Base-by-base conservation (phyloP, 176 grass and related monocot genomes). In the Bothriochloa decipiens region DNA sequence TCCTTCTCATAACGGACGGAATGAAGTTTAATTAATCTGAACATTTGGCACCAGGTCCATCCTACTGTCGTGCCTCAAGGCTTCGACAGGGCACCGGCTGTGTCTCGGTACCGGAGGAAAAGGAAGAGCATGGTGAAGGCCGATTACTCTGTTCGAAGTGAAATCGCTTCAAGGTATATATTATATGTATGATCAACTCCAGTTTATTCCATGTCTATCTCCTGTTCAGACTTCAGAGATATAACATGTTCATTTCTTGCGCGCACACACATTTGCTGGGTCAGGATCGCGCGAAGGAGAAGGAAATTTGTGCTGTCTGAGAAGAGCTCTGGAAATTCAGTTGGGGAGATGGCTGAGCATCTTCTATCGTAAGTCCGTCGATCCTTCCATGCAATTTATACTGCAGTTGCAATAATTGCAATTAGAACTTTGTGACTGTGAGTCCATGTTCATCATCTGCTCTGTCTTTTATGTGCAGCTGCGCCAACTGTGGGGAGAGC, bases 221-320 rank as follows among this genome's bases (percentile, higher is more conserved):
- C 6, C 52, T 37, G 20, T 10, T 83, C 11, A 58, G 29, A 40
- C 7, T 7, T 40, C 7, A 46, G 26, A 50, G 26, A 50, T 50
- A 50, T 50, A 50, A 50, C 3, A 4, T 69, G 66, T 46, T 46
- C 29, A 32, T 10, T 15, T 45, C 42, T 33, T 66, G 58, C n/a
- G 10, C 12, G 26, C 12, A 14, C 46, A 50, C 5, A 4, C 14
- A 50, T 33, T 39, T 58, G 10, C 2, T 42, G 20, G 7, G 53
- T 46, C 76, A 86, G 90, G 73, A 91, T 91, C 62, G 61, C 84
- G 33, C 90, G 86, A 18, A 50, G 20, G 40, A 82, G 75, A 52
- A 86, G 90, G 64, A 84, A 85, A n/a, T 91, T 91, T 82, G 79
- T 65, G 5, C 65, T 53, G 11, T 77, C 77, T 17, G 79, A 27